Conservation (phyloP, 169 alveolate species). For the Plasmodium gonderi region DNA sequence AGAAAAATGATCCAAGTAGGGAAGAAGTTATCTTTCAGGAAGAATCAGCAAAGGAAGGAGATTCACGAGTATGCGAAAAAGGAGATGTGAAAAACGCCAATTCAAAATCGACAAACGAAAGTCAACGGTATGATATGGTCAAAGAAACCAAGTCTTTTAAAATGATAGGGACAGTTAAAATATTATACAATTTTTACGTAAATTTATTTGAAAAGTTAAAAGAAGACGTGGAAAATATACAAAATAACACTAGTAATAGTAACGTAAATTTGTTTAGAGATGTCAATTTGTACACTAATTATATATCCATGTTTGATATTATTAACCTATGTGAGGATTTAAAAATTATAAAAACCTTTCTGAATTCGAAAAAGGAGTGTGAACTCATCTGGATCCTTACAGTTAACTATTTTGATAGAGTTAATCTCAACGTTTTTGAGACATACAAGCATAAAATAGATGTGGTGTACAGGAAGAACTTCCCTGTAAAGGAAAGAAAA, state of each 20-base stretch:
- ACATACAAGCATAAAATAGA: constrained; percentile 45
- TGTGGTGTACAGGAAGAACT: neutral
- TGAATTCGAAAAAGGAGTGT: constrained; percentile 58
- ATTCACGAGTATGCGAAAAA: neutral
- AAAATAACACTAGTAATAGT: constrained; percentile 6
- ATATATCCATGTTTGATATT: constrained; percentile 43
- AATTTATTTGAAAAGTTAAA: constrained; percentile 52
- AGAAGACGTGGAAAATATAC: constrained; percentile 51
- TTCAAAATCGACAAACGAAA: neutral
- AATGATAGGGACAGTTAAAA: constrained; percentile 49
- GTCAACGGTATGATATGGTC: neutral
- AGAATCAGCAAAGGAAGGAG: neutral
- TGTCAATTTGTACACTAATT: constrained; percentile 25
- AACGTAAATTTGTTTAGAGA: constrained; percentile 37
- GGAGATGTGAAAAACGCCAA: neutral
- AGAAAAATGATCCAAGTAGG: neutral
- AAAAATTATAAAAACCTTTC: constrained; percentile 42
- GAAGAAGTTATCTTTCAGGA: no score
- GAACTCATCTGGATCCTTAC: constrained; percentile 66
- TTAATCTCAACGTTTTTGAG: constrained; percentile 26
- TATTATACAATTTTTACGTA: constrained; percentile 52
- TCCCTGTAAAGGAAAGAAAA: neutral
- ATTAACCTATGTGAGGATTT: constrained; percentile 58
- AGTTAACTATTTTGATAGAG: constrained; percentile 39
- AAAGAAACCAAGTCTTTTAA: constrained; percentile 8